These are phyloP conservation scores for Heterotrichella gracilis DNA, from an alignment of 352 stramenopile species.

Conservation along the genomic window DNA sequence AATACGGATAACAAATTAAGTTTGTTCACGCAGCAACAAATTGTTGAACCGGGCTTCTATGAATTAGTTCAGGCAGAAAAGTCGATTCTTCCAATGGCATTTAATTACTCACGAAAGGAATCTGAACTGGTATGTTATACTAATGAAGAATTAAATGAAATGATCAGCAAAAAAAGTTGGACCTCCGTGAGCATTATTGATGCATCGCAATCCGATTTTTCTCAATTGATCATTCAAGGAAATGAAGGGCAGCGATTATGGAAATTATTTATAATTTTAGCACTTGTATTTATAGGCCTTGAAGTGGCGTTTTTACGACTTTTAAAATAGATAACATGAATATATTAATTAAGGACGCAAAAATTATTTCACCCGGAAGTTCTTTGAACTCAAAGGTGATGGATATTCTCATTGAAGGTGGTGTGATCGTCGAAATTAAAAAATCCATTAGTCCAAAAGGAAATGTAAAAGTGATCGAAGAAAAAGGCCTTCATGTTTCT, in stretches of 20 bases:
- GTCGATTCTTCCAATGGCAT: neutral
- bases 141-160: neutral
- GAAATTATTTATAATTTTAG: conserved; percentile 11
- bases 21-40: neutral
- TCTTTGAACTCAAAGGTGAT: neutral
- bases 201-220: neutral
- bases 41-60: neutral
- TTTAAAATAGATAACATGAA: conserved; percentile 7
- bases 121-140: neutral
- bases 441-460: neutral
- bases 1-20: neutral
- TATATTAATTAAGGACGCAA: neutral
- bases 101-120: conserved; percentile 2
- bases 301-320: neutral
- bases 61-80: neutral
- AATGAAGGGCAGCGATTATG: neutral
- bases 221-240: neutral
- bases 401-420: neutral
- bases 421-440: conserved; percentile 2
- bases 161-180: neutral
- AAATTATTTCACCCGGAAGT: neutral
- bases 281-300: neutral
- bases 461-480: neutral
- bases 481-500: neutral
- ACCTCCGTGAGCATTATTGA: neutral